Evolutionary conservation across 441 rosid species (phyloP).

Genomic region (Kokia cookei): DNA sequence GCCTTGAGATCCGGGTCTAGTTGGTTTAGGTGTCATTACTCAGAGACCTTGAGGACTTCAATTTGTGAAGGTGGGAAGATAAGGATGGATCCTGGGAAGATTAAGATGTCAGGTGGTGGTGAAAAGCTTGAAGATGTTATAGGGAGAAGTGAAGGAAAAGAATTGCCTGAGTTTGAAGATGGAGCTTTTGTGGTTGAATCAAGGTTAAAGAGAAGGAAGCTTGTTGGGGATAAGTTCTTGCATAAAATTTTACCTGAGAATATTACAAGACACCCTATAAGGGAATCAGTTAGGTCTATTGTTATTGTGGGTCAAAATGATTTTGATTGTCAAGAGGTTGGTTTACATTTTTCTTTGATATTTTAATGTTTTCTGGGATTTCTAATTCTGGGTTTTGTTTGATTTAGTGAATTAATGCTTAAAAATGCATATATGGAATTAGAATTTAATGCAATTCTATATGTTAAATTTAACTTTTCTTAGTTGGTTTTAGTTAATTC

Average conservation of each 20-base stretch:
- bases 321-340: constrained; percentile 68
- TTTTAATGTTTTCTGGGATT: constrained; percentile 2
- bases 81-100: constrained; percentile 65
- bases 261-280: constrained; percentile 53
- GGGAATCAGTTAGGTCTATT: constrained; percentile 52
- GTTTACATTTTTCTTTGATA: constrained; percentile 6
- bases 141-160: constrained; percentile 72
- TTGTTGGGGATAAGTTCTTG: constrained; percentile 40
- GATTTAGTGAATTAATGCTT: background rate
- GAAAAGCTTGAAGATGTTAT: constrained; percentile 66
- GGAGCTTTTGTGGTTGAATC: constrained; percentile 66
- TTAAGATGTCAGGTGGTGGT: constrained; percentile 67
- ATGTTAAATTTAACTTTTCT: background rate
- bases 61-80: constrained; percentile 78
- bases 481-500: background rate
- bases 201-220: constrained; percentile 17
- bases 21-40: constrained; percentile 71
- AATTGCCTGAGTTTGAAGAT: constrained; percentile 56
- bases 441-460: background rate
- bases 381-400: background rate
- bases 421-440: background rate
- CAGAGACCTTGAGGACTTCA: constrained; percentile 66
- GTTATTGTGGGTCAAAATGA: constrained; percentile 34
- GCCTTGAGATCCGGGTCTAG: constrained; percentile 31
- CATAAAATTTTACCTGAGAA: constrained; percentile 43